Evolutionary conservation across 2,329 filamentous ascomycete species (phyloP).

Genomic region (Aspergillus proliferans): DNA sequence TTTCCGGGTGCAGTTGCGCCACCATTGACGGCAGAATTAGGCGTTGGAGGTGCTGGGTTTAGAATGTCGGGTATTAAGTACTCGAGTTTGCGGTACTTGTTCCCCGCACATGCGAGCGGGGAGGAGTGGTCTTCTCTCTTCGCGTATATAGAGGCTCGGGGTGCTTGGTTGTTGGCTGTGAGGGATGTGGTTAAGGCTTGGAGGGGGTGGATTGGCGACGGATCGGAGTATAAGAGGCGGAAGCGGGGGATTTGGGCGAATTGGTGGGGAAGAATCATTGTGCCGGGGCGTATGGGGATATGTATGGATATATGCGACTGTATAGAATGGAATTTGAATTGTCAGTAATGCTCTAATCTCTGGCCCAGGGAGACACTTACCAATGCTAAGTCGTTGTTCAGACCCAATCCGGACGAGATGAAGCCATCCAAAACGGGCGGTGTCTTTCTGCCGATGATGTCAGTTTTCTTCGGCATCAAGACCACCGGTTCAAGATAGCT

Average conservation of each 20-base stretch:
- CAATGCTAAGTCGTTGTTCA: background rate
- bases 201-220: constrained; percentile 29
- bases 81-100: constrained; percentile 36
- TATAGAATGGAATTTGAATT: background rate
- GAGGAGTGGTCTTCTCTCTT: constrained; percentile 33
- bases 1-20: constrained; percentile 1
- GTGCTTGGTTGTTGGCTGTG: constrained; percentile 3
- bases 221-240: constrained; percentile 22
- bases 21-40: background rate
- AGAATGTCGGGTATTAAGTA: constrained; percentile 32
- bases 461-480: constrained; percentile 1
- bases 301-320: background rate
- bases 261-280: constrained; percentile 14
- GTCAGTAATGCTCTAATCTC: too few relatives aligned
- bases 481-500: background rate
- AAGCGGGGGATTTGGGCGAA: constrained; percentile 24
- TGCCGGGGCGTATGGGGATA: background rate
- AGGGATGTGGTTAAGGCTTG: constrained; percentile 11
- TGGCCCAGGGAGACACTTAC: background rate
- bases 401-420: background rate
- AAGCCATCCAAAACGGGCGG: constrained; percentile 1
- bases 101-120: constrained; percentile 28
- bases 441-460: constrained; percentile 6
- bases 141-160: constrained; percentile 20
- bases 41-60: constrained; percentile 5